phyloP scores from a whole-genome alignment of 176 grass and related monocot species.

The Hsuehochloa calcarea region DNA sequence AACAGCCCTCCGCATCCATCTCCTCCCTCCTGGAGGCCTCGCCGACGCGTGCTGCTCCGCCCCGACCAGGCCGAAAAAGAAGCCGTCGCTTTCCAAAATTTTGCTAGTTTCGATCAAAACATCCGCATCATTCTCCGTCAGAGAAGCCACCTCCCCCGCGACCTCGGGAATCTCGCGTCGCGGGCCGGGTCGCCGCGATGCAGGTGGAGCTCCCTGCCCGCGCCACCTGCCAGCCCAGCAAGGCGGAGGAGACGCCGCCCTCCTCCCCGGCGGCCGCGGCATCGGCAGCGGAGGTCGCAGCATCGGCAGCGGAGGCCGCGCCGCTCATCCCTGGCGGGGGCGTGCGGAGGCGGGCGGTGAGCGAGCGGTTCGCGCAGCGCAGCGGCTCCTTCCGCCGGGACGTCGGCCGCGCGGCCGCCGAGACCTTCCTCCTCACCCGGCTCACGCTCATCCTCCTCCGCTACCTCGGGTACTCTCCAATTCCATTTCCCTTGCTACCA shows the following conservation, averaged over 20 bases:
- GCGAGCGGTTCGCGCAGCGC: slow-evolving; percentile 39
- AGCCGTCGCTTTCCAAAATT: neutral
- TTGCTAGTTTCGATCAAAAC: neutral
- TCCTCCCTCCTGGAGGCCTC: too few species aligned
- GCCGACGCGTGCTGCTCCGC: neutral
- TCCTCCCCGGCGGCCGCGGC: neutral
- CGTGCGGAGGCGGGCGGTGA: slow-evolving; percentile 33
- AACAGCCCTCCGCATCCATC: neutral
- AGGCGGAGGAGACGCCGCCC: slow-evolving; percentile 29
- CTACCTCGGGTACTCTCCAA: slow-evolving; percentile 66
- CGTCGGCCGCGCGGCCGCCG: slow-evolving; percentile 30
- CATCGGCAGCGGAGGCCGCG: slow-evolving; percentile 21
- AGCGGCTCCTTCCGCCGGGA: slow-evolving; percentile 41
- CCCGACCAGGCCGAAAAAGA: neutral
- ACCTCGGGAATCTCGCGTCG: neutral
- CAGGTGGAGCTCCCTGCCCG: slow-evolving; percentile 33
- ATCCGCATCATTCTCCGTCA: slow-evolving; percentile 25
- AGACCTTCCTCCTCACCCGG: neutral
- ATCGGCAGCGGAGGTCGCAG: neutral
- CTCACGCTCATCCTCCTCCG: slow-evolving; percentile 55
- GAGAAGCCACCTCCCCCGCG: too few species aligned
- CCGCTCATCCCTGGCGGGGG: slow-evolving; percentile 24
- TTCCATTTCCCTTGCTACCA: slow-evolving; percentile 16
- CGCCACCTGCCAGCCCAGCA: neutral
- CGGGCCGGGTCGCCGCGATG: slow-evolving; percentile 2